Evolutionary conservation across 164 flowering plant species (phyloP), one percentile per base, ranked within the genome.

Genomic region (Saururus chinensis): DNA sequence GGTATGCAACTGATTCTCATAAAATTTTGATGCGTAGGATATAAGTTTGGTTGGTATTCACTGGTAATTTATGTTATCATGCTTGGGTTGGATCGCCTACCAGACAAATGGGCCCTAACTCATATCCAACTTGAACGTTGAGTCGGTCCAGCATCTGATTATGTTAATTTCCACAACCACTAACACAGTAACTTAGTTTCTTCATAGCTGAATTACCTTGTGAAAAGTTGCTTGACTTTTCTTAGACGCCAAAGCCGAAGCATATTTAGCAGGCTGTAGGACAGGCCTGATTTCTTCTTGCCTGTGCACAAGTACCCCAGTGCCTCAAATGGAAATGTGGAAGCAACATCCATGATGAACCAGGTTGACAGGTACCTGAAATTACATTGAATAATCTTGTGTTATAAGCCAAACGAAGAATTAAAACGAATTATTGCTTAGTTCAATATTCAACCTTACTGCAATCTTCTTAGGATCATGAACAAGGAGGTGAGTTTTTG

Each of bases 261-360:
- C 71, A 89, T 21, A 17, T 87, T 89, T 35, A 92, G 62, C 61
- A 89, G 61, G 55, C 75, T 75, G 62, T 77, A 87, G 56, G 86
- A 61, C 55, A 83, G 73, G 40, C 77, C 73, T 25, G 70, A n/a
- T 24, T 77, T 78, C 48, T 58, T 65, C 56, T 71, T 80, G 21
- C 89, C 89, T 0, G 91, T 76, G 76, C 83, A 57, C 62, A 83
- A 56, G 66, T 55, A 77, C 12, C 69, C 84, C 30, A 92, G 2
- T 59, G 83, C 78, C 52, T 83, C 92, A 64, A 76, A 89, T 63
- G 98, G 98, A 49, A 92, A 62, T 23, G 98, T 87, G 25, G 98
- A 92, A 55, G 92, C 96, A 77, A 87, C 64, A 72, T 92, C 98
- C 96, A 92, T 83, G 60, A 84, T 13, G 66, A 92, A 92, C 93